Evolutionary conservation across 306 rosid species (phyloP), one percentile per base, ranked within the genome.

Genomic region (Quercus parvula): DNA sequence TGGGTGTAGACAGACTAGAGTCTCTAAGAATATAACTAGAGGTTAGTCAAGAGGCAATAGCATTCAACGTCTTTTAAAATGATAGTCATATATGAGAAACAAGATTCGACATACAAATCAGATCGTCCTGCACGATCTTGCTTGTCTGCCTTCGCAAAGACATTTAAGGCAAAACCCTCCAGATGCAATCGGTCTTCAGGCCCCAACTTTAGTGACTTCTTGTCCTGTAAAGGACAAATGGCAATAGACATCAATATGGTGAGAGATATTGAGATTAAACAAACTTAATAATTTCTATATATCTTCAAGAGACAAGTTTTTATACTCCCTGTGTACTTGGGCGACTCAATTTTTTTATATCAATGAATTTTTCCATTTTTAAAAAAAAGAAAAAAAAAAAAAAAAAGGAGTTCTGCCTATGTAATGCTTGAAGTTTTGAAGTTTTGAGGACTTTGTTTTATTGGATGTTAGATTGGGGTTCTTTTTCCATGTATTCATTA

Each of bases 41-140:
- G 59, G 14, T 46, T 22, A 49, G 58, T 24, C 75, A 2, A 49
- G 58, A 71, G 52, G 66, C 22, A 70, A 31, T 63, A 35, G 75
- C 25, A 49, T 61, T 49, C 31, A 19, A 61, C 9, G 27, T 18
- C 46, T 18, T 35, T 70, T 15, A 33, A 27, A n/a, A 70, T 20
- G 6, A 54, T 28, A 38, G 49, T 75, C 77, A 79, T 27, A 25
- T 9, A 15, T 22, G 55, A 51, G 59, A 73, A 77, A 49, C 58
- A 66, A n/a, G 17, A 71, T 51, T 15, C 35, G 77, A 38, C 93
- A 30, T 86, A 96, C 99, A 96, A 82, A 85, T 96, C 99, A 22
- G 98, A 92, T 84, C 96, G 89, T 49, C 97, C 97, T 57, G 97
- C 92, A 81, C 89, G 98, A 81, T 96, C 99, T 83, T 96, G 98